Evolutionary conservation across 2,329 filamentous ascomycete genomes (phyloP), one percentile per base, ranked within the genome.

Genomic region (Lachnellula arida): DNA sequence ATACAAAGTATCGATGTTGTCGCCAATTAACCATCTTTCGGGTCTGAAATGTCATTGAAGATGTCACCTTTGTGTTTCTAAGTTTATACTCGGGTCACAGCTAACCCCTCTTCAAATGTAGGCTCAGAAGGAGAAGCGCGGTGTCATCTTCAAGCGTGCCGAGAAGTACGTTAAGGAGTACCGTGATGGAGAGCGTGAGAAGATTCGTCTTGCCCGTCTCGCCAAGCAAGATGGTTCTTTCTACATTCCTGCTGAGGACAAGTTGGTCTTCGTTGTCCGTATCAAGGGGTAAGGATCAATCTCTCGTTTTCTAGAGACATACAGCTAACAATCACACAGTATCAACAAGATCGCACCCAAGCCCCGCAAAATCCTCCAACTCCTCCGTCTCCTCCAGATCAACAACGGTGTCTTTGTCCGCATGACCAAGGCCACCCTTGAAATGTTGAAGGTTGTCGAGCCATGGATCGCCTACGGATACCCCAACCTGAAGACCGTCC

Each of bases 281-380:
- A 99, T 99, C 85, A 99, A 99, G 91, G 94, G 87, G 86, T 88
- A 78, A 68, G 82, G 72, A 51, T 35, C 22, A 43, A 15, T 49
- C 7, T 43, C 34, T 42, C 34, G 14, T 4, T 5, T 37, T 43
- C 39, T 9, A 56, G 65, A 19, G 9, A 22, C 49, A 63, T 43
- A 35, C 8, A 35, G 5, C 58, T 64, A 48, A 68, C 49, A 53
- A 3, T 28, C n/a, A 12, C 49, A 47, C 63, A 87, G 93, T 96
- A 97, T 99, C 91, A 97, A 97, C 90, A 99, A 99, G 89, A 97
- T 99, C 72, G 87, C 95, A 75, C 94, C 94, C 71, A 97, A 99
- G 89, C 95, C 95, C 79, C 92, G 94, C 85, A 99, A 99, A 88
- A 97, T 96, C 74, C 87, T 99, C 71, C 94, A 99, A 82, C 90